These are phyloP conservation scores for Candida namnaoensis DNA, from an alignment of 805 yeast genomes.

Conservation along the genomic window DNA sequence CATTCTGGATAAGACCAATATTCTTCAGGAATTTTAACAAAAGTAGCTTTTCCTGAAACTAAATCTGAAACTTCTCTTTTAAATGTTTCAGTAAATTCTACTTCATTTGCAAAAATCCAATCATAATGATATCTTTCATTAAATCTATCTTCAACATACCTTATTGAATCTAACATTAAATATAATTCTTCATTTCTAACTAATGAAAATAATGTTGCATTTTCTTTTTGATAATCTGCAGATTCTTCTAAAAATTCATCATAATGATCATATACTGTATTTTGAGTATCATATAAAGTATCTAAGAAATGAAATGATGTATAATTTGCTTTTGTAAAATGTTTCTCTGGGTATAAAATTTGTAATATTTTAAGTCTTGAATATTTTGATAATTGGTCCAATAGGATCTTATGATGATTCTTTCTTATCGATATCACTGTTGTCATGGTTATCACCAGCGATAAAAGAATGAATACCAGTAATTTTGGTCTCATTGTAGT, in stretches of 20 bases:
- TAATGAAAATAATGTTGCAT: constrained; percentile 32
- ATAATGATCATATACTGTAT: constrained; percentile 2
- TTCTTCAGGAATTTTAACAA: constrained; percentile 62
- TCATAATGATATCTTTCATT: constrained; percentile 68
- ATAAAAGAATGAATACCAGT: background rate
- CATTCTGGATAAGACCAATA: constrained; percentile 82
- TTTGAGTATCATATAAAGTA: constrained; percentile 3
- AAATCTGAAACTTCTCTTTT: constrained; percentile 38
- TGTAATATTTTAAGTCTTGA: constrained; percentile 13
- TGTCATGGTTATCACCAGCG: background rate
- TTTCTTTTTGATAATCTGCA: constrained; percentile 11
- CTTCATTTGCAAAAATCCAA: constrained; percentile 85
- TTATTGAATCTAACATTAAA: constrained; percentile 52
- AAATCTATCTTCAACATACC: constrained; percentile 71
- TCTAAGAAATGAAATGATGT: constrained; percentile 10
- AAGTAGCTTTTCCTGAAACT: constrained; percentile 53
- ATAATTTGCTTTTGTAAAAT: constrained; percentile 12
- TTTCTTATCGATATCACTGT: constrained; percentile 3
- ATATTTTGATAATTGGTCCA: constrained; percentile 11
- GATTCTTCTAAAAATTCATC: constrained; percentile 1
- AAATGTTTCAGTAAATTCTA: constrained; percentile 61
- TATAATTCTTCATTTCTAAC: constrained; percentile 62
- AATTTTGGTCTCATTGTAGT: background rate
- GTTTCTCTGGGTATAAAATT: constrained; percentile 14
- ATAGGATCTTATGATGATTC: constrained; percentile 12